A percentile compares a stretch with the other conserved stretches of the same genome.
Conservation (phyloP, 345 rosid species). For the Orychophragmus violaceus region DNA sequence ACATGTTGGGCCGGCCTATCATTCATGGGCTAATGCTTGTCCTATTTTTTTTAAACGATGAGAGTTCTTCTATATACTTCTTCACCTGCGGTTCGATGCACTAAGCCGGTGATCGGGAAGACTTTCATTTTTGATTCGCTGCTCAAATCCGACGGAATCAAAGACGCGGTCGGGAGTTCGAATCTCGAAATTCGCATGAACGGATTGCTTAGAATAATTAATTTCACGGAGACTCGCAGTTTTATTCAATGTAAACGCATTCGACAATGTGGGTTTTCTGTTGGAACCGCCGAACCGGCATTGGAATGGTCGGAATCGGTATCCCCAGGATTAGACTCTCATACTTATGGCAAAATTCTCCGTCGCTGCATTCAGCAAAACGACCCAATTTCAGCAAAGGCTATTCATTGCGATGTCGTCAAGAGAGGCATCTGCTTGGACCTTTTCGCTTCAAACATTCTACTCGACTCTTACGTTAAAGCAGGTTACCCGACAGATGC, state of each 20-base stretch:
- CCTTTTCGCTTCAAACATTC: conserved; percentile 57
- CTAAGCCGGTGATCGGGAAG: background rate
- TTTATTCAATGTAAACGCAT: background rate
- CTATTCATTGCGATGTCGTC: conserved; percentile 48
- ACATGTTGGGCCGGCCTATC: background rate
- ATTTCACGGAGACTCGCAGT: conserved; percentile 5
- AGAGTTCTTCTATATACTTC: background rate
- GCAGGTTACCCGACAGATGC: conserved; percentile 37
- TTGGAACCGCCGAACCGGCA: conserved; percentile 18
- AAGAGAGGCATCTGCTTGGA: conserved; percentile 74
- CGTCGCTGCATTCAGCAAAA: conserved; percentile 53
- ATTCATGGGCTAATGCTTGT: background rate
- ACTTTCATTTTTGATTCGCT: background rate
- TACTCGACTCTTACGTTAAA: conserved; percentile 49
- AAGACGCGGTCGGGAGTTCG: background rate
- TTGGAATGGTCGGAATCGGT: conserved; percentile 12
- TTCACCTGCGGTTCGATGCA: background rate
- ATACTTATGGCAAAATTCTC: conserved; percentile 43
- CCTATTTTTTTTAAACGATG: background rate
- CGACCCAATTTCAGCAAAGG: conserved; percentile 36
- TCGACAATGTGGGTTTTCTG: conserved; percentile 33
- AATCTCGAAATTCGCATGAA: conserved; percentile 36
- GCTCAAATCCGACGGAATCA: background rate
- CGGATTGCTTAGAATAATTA: conserved; percentile 11
- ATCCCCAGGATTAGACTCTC: conserved; percentile 34